Percentiles rank a stretch among this genome's conserved stretches.
Evolutionary conservation across 2,329 filamentous ascomycete species (phyloP).

Genomic region (Madurella mycetomatis): DNA sequence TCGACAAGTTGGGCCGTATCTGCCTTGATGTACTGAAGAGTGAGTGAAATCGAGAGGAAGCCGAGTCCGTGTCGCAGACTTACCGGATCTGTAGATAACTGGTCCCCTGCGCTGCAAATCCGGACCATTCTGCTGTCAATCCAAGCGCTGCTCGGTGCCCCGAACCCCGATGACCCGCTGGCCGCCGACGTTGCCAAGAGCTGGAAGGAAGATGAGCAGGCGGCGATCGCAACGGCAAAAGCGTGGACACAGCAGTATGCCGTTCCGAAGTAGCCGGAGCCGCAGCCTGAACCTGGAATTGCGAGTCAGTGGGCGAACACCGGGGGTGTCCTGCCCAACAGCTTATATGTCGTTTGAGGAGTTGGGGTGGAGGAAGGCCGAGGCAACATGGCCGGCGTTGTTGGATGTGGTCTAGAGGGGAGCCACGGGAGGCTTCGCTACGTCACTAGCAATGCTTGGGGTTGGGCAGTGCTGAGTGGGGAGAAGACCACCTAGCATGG

Average conservation of each 20-base stretch:
- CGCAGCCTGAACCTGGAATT: neutral
- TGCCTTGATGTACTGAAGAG: slow-evolving; percentile 97
- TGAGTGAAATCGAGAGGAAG: slow-evolving; percentile 39
- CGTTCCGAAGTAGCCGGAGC: slow-evolving; percentile 37
- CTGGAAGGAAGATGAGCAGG: slow-evolving; percentile 95
- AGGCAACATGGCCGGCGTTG: neutral
- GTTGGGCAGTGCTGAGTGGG: too few species aligned
- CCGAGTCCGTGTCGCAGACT: neutral
- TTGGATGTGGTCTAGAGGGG: neutral
- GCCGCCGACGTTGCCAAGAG: slow-evolving; percentile 96
- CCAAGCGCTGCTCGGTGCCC: slow-evolving; percentile 90
- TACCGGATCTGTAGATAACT: slow-evolving; percentile 66
- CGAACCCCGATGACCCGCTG: slow-evolving; percentile 97
- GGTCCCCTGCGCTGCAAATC: slow-evolving; percentile 97
- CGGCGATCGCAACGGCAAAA: slow-evolving; percentile 84
- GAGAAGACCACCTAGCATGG: neutral
- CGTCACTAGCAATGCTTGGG: neutral
- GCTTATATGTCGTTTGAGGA: neutral
- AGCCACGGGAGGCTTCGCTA: neutral
- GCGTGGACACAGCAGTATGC: slow-evolving; percentile 91
- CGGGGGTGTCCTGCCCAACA: neutral
- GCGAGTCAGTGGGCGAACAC: neutral
- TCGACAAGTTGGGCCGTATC: slow-evolving; percentile 94
- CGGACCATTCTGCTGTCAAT: slow-evolving; percentile 98
- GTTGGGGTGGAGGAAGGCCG: neutral